Evolutionary conservation across 148 eudicot species (phyloP), one percentile per base, ranked within the genome.

Genomic region (Euryodendron excelsum): DNA sequence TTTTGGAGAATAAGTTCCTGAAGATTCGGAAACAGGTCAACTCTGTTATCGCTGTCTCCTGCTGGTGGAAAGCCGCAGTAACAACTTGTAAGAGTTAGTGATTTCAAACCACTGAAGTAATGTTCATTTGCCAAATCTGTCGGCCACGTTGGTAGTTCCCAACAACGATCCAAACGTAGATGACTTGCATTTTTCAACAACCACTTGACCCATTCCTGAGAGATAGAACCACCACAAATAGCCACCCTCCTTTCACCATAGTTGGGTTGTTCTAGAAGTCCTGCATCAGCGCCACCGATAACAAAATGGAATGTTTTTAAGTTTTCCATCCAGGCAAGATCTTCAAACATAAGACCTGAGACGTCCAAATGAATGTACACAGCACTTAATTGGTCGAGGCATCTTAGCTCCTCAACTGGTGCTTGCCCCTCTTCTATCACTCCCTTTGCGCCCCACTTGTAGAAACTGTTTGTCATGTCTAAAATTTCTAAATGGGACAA

Each of bases 391-490:
- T 30, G 63, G 7, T 73, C 31, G 8, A 73, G 77, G 50, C 28
- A 34, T 73, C 23, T 3, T 37, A 73, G 50, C 41, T 73, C 77
- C 12, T 55, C 50, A 17, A 56, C 36, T 34, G 63, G n/a, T 52
- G 70, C 27, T n/a, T n/a, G n/a, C n/a, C n/a, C n/a, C n/a, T n/a
- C n/a, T n/a, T n/a, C n/a, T n/a, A n/a, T n/a, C n/a, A n/a, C n/a
- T n/a, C n/a, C n/a, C n/a, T n/a, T n/a, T n/a, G n/a, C n/a, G n/a
- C n/a, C 27, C 76, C 76, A 79, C 21, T 1, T 33, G 39, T 60
- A 72, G 25, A 56, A 9, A 37, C 74, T 67, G 21, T 11, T 36
- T 14, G 81, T 37, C 62, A 62, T 79, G 75, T 79, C 76, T 71
- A 79, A 7, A 11, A 52, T 68, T 31, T 79, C 81, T 33, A 79